Conservation (phyloP, 2,329 filamentous ascomycete species). For the Coniochaeta hoffmannii region DNA sequence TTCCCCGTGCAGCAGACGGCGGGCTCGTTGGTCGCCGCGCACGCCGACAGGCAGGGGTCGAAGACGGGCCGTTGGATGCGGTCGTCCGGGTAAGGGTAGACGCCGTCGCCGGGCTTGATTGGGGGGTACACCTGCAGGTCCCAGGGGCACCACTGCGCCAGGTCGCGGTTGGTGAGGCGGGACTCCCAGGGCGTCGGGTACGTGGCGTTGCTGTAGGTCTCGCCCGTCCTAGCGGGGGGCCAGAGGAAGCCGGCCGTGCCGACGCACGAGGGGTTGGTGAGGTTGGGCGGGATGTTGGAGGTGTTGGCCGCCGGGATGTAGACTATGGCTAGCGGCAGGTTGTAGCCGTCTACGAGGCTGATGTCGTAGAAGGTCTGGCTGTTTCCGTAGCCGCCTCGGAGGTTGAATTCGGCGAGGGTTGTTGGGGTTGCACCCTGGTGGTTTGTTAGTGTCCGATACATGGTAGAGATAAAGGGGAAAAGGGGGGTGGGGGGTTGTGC, state of each 20-base stretch:
- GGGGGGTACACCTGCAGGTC: constrained; percentile 63
- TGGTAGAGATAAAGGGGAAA: background rate
- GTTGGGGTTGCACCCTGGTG: constrained; percentile 63
- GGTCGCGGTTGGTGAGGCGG: constrained; percentile 44
- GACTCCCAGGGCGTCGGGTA: constrained; percentile 63
- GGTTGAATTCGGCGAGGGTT: constrained; percentile 74
- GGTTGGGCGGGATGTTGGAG: constrained; percentile 63
- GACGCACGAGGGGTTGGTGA: constrained; percentile 71
- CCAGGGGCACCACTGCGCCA: constrained; percentile 74
- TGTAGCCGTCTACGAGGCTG: constrained; percentile 79
- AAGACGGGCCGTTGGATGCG: constrained; percentile 63
- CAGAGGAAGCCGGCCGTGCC: constrained; percentile 59
- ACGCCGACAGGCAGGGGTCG: constrained; percentile 71
- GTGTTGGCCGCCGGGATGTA: constrained; percentile 55
- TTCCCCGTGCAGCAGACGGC: constrained; percentile 70
- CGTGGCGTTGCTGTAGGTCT: constrained; percentile 54
- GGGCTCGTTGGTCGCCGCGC: constrained; percentile 58
- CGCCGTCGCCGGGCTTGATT: constrained; percentile 61
- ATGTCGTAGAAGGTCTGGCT: constrained; percentile 76
- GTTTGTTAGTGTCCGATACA: background rate
- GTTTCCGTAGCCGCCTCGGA: constrained; percentile 54
- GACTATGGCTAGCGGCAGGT: constrained; percentile 60
- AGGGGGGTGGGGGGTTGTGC: constrained; percentile 15
- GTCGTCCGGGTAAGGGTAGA: constrained; percentile 77
- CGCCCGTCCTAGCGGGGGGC: constrained; percentile 39